Base-by-base conservation (phyloP, 1,284 basidiomycete species). In the Irpex rosettiformis region DNA sequence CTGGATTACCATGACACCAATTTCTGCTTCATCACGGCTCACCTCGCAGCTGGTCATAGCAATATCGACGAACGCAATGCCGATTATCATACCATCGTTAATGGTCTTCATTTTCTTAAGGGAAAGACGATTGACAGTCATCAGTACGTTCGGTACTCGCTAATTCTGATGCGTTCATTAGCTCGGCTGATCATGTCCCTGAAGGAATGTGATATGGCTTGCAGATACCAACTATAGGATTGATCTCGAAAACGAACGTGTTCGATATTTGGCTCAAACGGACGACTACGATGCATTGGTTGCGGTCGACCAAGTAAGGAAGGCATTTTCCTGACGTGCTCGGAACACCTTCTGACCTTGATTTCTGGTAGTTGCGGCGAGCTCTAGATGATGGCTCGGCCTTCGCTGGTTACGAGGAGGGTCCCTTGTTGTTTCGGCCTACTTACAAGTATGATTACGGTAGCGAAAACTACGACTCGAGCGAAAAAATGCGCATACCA, bases 151-250 rank as follows among this genome's bases (percentile, higher is more conserved):
- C 18, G 16, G 22, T 58, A 25, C 48, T 48, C 42, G n/a, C 33
- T 37, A 37, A 11, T 10, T 16, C n/a, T 37, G 10, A 10, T 55
- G 11, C 16, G 33, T 22, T 16, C 29, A 18, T 25, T 56, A 43
- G 42, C 21, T 11, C n/a, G 37, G 27, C 40, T 57, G 24, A 54
- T 8, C 33, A 16, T 11, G 10, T 16, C 13, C 25, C 33, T 49
- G 40, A 61, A 94, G 91, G 59, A 91, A 94, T 69, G 80, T 98
- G 29, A 80, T 99, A 53, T 99, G 96, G 95, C 79, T 93, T 2
- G 96, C 93, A 22, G 97, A 99, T 71, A 91, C 88, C 56, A 99
- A 99, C 71, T 99, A 99, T 70, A 89, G 97, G 33, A 88, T 99
- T 60, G 85, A 94, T 62, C 76, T 96, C 55, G 81, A 91, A 37